Evolutionary conservation across 2,329 filamentous ascomycete species (phyloP).

Genomic region (Epichloe typhina): DNA sequence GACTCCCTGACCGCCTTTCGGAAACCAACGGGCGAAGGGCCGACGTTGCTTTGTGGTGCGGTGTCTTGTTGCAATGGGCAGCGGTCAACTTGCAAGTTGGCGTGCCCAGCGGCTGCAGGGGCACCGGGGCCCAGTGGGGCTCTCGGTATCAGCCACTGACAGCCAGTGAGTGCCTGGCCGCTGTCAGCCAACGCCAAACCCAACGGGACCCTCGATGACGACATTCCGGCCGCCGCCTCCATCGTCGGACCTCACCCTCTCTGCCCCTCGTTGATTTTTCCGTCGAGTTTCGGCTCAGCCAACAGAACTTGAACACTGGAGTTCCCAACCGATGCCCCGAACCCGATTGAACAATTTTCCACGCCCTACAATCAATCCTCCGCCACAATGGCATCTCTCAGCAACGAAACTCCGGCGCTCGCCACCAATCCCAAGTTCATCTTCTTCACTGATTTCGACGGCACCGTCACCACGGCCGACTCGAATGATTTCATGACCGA

Average conservation of each 20-base stretch:
- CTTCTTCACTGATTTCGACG: slow-evolving; percentile 99
- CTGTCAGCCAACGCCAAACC: slow-evolving; percentile 1
- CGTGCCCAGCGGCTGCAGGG: neutral
- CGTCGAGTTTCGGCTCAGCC: neutral
- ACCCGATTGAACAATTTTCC: neutral
- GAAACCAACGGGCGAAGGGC: neutral
- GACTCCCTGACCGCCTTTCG: slow-evolving; percentile 7
- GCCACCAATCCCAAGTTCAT: slow-evolving; percentile 71
- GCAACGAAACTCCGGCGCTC: slow-evolving; percentile 40
- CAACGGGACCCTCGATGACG: slow-evolving; percentile 7
- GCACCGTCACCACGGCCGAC: slow-evolving; percentile 70
- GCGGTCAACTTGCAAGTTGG: too few species aligned
- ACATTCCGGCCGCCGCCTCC: slow-evolving; percentile 2
- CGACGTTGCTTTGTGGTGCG: neutral
- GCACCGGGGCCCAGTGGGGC: neutral
- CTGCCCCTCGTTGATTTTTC: neutral
- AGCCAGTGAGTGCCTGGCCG: neutral
- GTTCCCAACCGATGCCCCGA: neutral
- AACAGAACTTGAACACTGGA: neutral
- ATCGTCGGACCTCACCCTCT: neutral
- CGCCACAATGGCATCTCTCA: slow-evolving; percentile 28
- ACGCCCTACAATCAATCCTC: neutral
- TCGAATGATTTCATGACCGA: slow-evolving; percentile 69
- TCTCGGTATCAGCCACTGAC: neutral
- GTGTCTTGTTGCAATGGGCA: neutral